A percentile compares a stretch with the other conserved stretches of the same genome.
Conservation (phyloP, 768 basidiomycete genomes). For the Pleurotus pulmonarius region DNA sequence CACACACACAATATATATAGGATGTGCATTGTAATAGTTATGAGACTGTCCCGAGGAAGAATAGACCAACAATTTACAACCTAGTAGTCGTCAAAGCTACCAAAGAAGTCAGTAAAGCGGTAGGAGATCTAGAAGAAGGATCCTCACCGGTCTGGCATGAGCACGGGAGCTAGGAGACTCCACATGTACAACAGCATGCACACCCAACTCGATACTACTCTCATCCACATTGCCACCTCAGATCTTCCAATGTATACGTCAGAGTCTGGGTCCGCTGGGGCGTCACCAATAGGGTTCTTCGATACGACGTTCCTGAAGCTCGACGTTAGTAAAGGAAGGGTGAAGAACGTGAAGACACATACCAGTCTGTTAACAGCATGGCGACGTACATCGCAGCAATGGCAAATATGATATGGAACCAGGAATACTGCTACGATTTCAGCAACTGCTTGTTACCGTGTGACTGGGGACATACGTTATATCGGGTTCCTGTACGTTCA, state of each 20-base stretch:
- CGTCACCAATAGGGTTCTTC: conserved; percentile 39
- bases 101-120: neutral
- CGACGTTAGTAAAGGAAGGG: neutral
- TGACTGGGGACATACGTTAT: conserved; percentile 64
- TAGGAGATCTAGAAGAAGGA: neutral
- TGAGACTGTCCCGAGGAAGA: neutral
- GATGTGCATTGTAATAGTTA: conserved; percentile 1
- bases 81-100: conserved; percentile 2
- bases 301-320: conserved; percentile 68
- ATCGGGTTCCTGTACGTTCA: conserved; percentile 89
- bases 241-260: conserved; percentile 93
- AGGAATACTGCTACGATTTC: conserved; percentile 69
- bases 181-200: conserved; percentile 84
- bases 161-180: conserved; percentile 83
- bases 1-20: conserved; percentile 11
- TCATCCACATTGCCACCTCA: conserved; percentile 99
- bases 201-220: conserved; percentile 93
- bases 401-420: conserved; percentile 98
- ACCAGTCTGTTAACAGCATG: conserved; percentile 97
- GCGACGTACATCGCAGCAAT: conserved; percentile 98
- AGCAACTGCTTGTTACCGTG: neutral
- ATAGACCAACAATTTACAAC: neutral
- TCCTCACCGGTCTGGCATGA: conserved; percentile 86
- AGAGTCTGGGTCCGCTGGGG: conserved; percentile 48
- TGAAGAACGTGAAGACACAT: conserved; percentile 25